Evolutionary conservation across 2,329 filamentous ascomycete genomes (phyloP).

Genomic region (Didymella pinodella): DNA sequence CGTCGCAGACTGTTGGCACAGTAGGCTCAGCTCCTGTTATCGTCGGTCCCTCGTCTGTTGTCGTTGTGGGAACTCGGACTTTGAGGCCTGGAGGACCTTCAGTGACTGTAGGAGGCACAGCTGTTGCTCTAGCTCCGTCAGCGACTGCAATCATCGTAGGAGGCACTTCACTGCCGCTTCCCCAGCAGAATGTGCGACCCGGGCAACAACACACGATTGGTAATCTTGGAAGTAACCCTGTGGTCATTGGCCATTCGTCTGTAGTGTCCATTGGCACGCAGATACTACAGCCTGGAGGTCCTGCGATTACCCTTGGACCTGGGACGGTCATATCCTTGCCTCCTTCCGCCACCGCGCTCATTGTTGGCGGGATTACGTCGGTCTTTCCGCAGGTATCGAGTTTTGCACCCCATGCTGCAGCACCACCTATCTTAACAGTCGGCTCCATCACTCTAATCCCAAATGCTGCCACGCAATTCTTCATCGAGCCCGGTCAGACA

Average conservation of each 20-base stretch:
- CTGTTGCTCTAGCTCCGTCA: slow-evolving; percentile 43
- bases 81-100: slow-evolving; percentile 45
- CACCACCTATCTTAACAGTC: slow-evolving; percentile 52
- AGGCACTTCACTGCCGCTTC: slow-evolving; percentile 27
- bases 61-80: slow-evolving; percentile 42
- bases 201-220: slow-evolving; percentile 23
- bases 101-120: slow-evolving; percentile 41
- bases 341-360: slow-evolving; percentile 40
- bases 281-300: slow-evolving; percentile 47
- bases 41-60: slow-evolving; percentile 36
- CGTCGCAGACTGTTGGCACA: slow-evolving; percentile 33
- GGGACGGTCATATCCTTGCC: slow-evolving; percentile 40
- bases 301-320: slow-evolving; percentile 48
- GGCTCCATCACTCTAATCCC: slow-evolving; percentile 52
- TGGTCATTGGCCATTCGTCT: slow-evolving; percentile 45
- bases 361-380: slow-evolving; percentile 41
- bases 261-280: slow-evolving; percentile 46
- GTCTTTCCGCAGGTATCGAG: slow-evolving; percentile 27
- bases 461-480: slow-evolving; percentile 58
- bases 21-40: slow-evolving; percentile 34
- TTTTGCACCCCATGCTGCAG: slow-evolving; percentile 14
- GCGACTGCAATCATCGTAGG: slow-evolving; percentile 48
- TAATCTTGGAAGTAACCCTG: slow-evolving; percentile 35
- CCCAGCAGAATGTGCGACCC: slow-evolving; percentile 1
- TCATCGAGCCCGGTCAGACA: slow-evolving; percentile 50